Percentiles rank a stretch among this genome's conserved stretches.
Evolutionary conservation across 306 rosid species (phyloP).

Genomic region (Cucumis sativus): Cucumber_9930_V3 NC_026660.2:22236001-22236500

Average conservation of each 20-base stretch:
- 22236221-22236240: not conserved
- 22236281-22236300: not conserved
- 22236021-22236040: not conserved
- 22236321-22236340: not conserved
- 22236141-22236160: not conserved
- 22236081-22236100: not conserved
- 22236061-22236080: not conserved
- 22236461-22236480: slow-evolving; percentile 48
- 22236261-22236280: no score
- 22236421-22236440: slow-evolving; percentile 56
- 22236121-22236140: not conserved
- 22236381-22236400: slow-evolving; percentile 59
- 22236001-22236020: not conserved
- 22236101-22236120: not conserved
- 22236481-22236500: slow-evolving; percentile 38
- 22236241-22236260: not conserved
- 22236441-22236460: slow-evolving; percentile 57
- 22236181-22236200: not conserved
- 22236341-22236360: slow-evolving; percentile 29
- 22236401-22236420: slow-evolving; percentile 74
- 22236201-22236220: not conserved
- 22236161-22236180: not conserved
- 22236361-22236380: slow-evolving; percentile 31
- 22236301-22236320: not conserved
- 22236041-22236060: not conserved